These are phyloP conservation scores for barley (Hordeum vulgare) DNA, from an alignment of 176 grass and related monocot genomes.

Conservation along the genomic window DNA sequence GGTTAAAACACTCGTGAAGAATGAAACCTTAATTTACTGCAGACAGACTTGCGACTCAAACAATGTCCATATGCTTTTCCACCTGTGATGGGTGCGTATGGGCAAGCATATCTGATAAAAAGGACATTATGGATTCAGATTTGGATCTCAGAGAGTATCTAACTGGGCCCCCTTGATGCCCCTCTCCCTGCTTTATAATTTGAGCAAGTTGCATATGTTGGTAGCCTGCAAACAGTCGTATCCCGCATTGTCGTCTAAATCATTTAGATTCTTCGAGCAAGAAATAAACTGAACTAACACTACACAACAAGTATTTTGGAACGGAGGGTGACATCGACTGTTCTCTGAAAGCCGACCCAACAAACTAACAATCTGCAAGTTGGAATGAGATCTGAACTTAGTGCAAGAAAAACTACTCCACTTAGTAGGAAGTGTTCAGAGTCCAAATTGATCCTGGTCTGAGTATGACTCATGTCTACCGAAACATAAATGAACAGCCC, in stretches of 20 bases:
- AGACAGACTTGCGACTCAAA: slow-evolving; percentile 3
- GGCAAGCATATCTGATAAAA: slow-evolving; percentile 1
- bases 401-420: no score
- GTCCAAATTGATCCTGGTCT: no score
- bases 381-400: no score
- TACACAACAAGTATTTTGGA: no score
- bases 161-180: slow-evolving; percentile 13
- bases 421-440: no score
- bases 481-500: no score
- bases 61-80: slow-evolving; percentile 14
- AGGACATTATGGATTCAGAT: slow-evolving; percentile 28
- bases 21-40: slow-evolving; percentile 13
- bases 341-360: no score
- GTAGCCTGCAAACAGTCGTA: slow-evolving; percentile 37
- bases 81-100: neutral
- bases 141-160: slow-evolving; percentile 40
- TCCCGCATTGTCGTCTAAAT: slow-evolving; percentile 17
- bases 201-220: slow-evolving; percentile 29
- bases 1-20: slow-evolving; percentile 12
- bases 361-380: no score
- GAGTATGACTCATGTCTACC: no score
- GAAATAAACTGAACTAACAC: no score
- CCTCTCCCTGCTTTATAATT: slow-evolving; percentile 1
- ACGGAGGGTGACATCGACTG: no score
- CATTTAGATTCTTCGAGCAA: slow-evolving; percentile 16